Evolutionary conservation across 2,329 filamentous ascomycete genomes (phyloP).

Genomic region (Ophiostoma sp.): DNA sequence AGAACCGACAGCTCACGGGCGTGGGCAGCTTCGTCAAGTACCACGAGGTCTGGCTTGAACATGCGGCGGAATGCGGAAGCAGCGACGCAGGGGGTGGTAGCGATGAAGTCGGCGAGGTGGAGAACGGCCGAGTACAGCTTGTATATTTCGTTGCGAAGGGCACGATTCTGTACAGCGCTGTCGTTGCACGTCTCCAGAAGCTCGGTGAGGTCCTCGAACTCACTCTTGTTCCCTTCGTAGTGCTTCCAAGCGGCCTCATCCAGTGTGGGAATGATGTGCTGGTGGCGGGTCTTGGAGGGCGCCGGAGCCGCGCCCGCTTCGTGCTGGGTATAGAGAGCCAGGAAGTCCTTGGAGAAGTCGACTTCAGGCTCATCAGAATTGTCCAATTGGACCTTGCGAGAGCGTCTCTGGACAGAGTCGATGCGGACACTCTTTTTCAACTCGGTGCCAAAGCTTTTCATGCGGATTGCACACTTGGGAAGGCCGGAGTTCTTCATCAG

Average conservation of each 20-base stretch:
- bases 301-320: background rate
- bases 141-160: constrained; percentile 32
- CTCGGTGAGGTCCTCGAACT: constrained; percentile 36
- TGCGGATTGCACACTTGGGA: constrained; percentile 28
- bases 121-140: constrained; percentile 39
- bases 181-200: constrained; percentile 35
- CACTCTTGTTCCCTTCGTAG: constrained; percentile 34
- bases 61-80: constrained; percentile 40
- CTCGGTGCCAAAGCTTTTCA: constrained; percentile 28
- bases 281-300: constrained; percentile 28
- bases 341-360: constrained; percentile 34
- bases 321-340: constrained; percentile 32
- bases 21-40: constrained; percentile 66
- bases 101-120: constrained; percentile 40
- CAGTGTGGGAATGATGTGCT: constrained; percentile 35
- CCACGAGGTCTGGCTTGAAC: constrained; percentile 76
- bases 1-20: constrained; percentile 43
- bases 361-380: constrained; percentile 23
- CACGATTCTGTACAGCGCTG: constrained; percentile 27
- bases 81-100: constrained; percentile 44
- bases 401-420: background rate
- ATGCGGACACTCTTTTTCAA: constrained; percentile 23
- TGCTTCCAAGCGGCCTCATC: constrained; percentile 43
- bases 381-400: background rate
- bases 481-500: constrained; percentile 38